These are phyloP conservation scores for Zymoseptoria passerinii DNA, from an alignment of 2,329 filamentous ascomycete species.

Conservation along the genomic window DNA sequence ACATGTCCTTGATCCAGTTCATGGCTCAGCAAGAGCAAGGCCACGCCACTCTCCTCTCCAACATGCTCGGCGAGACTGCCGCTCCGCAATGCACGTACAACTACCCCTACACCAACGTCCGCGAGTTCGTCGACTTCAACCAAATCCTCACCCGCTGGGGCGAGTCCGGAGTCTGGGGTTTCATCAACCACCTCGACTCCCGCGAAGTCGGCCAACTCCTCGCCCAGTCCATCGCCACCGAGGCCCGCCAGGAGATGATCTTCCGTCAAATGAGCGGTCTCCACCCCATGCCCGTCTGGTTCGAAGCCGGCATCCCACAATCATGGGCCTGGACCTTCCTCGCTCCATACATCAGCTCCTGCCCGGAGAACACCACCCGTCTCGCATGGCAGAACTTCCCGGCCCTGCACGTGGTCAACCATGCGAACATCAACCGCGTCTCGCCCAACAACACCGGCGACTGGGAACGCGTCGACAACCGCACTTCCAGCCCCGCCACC, in stretches of 20 bases:
- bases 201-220: conserved; percentile 66
- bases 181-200: conserved; percentile 66
- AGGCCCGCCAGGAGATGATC: conserved; percentile 74
- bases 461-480: conserved; percentile 57
- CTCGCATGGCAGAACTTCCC: conserved; percentile 83
- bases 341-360: conserved; percentile 71
- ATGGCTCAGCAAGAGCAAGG: conserved; percentile 73
- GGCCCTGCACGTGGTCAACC: conserved; percentile 60
- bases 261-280: conserved; percentile 76
- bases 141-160: conserved; percentile 79
- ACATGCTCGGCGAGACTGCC: conserved; percentile 65
- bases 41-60: conserved; percentile 67
- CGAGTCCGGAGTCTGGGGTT: conserved; percentile 73
- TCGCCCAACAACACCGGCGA: conserved; percentile 53
- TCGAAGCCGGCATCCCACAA: conserved; percentile 70
- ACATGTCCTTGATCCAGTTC: conserved; percentile 62
- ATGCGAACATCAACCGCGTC: conserved; percentile 64
- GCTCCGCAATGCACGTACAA: conserved; percentile 72
- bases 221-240: conserved; percentile 66
- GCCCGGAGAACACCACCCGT: conserved; percentile 63
- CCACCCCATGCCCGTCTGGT: conserved; percentile 77
- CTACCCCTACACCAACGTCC: conserved; percentile 67
- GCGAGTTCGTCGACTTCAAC: conserved; percentile 73
- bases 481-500: conserved; percentile 48
- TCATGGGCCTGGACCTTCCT: conserved; percentile 78